These are phyloP conservation scores for Apiospora malaysiana DNA, from an alignment of 2,329 filamentous ascomycete species.

Conservation along the genomic window DNA sequence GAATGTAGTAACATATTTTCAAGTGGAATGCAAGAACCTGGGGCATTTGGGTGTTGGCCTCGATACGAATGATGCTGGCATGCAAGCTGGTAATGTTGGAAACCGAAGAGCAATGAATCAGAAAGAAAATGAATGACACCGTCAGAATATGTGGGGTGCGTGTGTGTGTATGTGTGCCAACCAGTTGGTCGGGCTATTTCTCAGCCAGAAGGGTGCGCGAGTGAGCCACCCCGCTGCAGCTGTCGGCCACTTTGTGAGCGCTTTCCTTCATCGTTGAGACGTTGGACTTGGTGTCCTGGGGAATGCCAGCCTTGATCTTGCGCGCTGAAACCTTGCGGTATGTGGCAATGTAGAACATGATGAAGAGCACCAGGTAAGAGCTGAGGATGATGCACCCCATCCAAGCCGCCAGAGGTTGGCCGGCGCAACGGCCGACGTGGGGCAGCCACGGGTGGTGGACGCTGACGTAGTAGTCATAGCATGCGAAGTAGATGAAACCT, in stretches of 20 bases:
- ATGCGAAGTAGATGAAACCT: constrained; percentile 81
- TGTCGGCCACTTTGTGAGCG: constrained; percentile 33
- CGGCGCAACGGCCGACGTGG: constrained; percentile 73
- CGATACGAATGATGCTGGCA: background rate
- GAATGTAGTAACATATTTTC: background rate
- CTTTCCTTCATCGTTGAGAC: constrained; percentile 35
- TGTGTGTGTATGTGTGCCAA: background rate
- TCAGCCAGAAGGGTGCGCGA: constrained; percentile 28
- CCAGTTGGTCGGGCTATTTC: constrained; percentile 23
- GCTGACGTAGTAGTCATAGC: constrained; percentile 78
- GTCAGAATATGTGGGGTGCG: background rate
- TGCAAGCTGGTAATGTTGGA: background rate
- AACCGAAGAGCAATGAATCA: background rate
- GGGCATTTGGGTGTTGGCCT: background rate
- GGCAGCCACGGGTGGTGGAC: constrained; percentile 74
- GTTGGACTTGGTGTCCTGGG: constrained; percentile 28
- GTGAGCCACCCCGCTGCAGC: constrained; percentile 35
- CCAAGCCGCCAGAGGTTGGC: constrained; percentile 80
- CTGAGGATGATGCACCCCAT: constrained; percentile 75
- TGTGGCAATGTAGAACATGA: constrained; percentile 78
- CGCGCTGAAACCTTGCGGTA: constrained; percentile 69
- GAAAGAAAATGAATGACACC: background rate
- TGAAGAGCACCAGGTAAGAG: constrained; percentile 79
- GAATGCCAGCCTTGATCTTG: constrained; percentile 23
- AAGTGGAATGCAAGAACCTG: background rate